phyloP scores from a whole-genome alignment of 106 monocot species.

The Hemerocallis citrina region DNA sequence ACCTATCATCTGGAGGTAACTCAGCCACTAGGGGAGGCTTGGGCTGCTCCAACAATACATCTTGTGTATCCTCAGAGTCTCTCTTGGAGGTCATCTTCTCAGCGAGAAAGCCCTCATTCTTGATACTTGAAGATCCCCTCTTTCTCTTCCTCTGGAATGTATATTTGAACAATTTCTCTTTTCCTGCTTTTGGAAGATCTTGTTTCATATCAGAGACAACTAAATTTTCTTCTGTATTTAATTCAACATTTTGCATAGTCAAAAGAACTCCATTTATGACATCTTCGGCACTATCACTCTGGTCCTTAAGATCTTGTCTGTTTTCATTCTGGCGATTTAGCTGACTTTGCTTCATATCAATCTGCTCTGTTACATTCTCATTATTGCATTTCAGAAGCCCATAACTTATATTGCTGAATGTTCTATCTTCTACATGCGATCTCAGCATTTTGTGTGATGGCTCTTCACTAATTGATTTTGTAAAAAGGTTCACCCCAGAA shows the following conservation, averaged over 20 bases:
- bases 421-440: slow-evolving; percentile 6
- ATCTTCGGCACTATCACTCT: not conserved
- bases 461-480: slow-evolving; percentile 4
- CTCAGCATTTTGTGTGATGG: slow-evolving; percentile 6
- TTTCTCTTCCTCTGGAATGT: slow-evolving; percentile 29
- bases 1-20: slow-evolving; percentile 15
- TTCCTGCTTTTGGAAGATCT: slow-evolving; percentile 8
- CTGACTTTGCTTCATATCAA: not conserved
- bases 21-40: slow-evolving; percentile 11
- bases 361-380: not conserved
- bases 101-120: slow-evolving; percentile 1
- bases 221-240: not conserved
- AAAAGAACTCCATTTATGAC: not conserved
- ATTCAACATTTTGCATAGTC: not conserved
- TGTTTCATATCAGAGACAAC: slow-evolving; percentile 1
- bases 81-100: slow-evolving; percentile 1
- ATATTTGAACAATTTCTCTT: slow-evolving; percentile 19
- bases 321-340: not conserved
- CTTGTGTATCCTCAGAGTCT: slow-evolving; percentile 1
- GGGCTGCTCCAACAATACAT: not conserved
- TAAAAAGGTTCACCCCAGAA: not conserved
- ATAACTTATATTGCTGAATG: not conserved
- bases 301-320: not conserved
- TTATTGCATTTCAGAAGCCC: slow-evolving; percentile 2
- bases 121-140: slow-evolving; percentile 11